Base-by-base conservation (phyloP, 306 rosid species). In the Nissolia schottii region DNA sequence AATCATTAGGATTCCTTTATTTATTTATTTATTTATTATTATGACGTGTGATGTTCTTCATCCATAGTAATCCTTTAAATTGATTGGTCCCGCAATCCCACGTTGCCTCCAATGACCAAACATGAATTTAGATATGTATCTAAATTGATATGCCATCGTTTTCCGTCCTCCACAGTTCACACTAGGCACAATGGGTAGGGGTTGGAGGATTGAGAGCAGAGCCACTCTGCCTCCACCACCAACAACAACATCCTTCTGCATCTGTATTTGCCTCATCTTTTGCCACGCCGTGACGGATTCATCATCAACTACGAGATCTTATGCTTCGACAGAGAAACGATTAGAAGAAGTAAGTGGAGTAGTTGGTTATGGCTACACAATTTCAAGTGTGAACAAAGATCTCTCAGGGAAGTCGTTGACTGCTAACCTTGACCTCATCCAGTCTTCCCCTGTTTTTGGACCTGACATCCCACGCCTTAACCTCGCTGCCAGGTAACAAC, bases 341-440 rank as follows among this genome's bases (percentile, higher is more conserved):
- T 45, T 22, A 6, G 35, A 70, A 61, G 70, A 70, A 61, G 70
- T 31, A 75, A 61, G 28, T 14, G 27, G 16, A 24, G 54, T 79
- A 9, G 43, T 83, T 56, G 96, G 93, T 28, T 80, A 71, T 75
- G 98, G 97, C 46, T 93, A 90, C 78, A 68, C 13, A 7, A 48
- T 93, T 53, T 37, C 45, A 23, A 82, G 83, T 2, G 81, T 76
- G 7, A 22, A 5, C 25, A 48, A 15, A 18, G 62, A 76, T 38
- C 50, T 70, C 13, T 50, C 81, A 0, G 55, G 67, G 0, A 51
- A 79, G 23, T 65, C 85, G 12, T 67, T 90, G 61, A 79, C 80
- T 14, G 92, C 96, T n/a, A 16, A 67, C 78, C 97, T 93, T 77
- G 61, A 28, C 28, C 88, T 93, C 67, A 77, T 84, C 84, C 75